Evolutionary conservation across 1,139 yeast genomes (phyloP), one percentile per base, ranked within the genome.

Genomic region (Saccharomycopsis hybrid): DNA sequence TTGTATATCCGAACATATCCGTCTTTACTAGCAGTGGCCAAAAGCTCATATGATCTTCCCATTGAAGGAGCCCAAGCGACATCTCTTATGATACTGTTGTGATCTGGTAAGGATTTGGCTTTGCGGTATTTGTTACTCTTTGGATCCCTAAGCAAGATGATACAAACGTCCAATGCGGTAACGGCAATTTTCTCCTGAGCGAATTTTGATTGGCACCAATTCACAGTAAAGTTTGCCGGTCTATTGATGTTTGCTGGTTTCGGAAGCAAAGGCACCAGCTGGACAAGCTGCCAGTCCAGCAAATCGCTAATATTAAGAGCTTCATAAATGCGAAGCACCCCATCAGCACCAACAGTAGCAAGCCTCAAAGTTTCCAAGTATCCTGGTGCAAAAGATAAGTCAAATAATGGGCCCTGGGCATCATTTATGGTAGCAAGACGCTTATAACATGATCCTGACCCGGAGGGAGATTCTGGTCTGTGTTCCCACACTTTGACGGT

Each of bases 31-130:
- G 95, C 98, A 0, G 97, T 90, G 1, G 98, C 98, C 44, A 92
- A 75, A 48, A 89, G 69, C 60, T 92, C 96, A 64, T 81, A 86
- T 54, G 83, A 81, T 57, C 96, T 73, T 1, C 97, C 98, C 85
- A 90, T 87, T 0, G 95, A 82, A 4, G 97, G 97, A 0, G 97
- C 98, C 98, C 98, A 92, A 44, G 94, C 77, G 5, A 92, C 89
- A 38, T 92, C 86, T 57, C 97, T 72, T 43, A 92, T 88, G 46
- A 92, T 73, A 1, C 95, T 96, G 54, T 79, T 76, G 64, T 90
- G 97, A 47, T 88, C 96, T 1, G 90, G 85, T 39, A 74, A 41
- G 8, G 33, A 25, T 38, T 47, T 46, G 9, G 47, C 51, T 24
- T 33, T 44, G n/a, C 33, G 33, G 33, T 52, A 52, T 9, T 41